phyloP scores from a whole-genome alignment of 306 rosid genomes.

The Pachyrhizus erosus region DNA sequence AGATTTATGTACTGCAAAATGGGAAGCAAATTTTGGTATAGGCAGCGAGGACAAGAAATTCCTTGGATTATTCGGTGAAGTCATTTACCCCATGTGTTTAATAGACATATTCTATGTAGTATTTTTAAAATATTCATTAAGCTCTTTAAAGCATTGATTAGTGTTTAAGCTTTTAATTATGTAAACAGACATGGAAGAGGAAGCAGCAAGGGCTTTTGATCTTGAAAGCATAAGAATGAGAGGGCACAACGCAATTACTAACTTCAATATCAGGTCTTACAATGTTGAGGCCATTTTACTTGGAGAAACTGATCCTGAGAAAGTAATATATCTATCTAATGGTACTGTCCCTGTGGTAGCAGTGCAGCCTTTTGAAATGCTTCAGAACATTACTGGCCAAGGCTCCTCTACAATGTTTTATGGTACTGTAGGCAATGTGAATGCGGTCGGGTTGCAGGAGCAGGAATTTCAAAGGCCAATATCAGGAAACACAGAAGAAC shows the following conservation, averaged over 20 bases:
- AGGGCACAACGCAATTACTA: constrained; percentile 34
- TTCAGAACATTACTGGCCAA: neutral
- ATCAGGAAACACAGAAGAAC: too few species aligned
- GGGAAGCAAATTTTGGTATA: neutral
- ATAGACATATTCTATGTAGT: neutral
- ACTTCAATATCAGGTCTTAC: constrained; percentile 17
- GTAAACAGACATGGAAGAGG: constrained; percentile 39
- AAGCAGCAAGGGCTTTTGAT: constrained; percentile 45
- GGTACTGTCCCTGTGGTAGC: neutral
- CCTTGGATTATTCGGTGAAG: constrained; percentile 30
- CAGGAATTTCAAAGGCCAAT: too few species aligned
- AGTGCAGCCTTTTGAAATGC: too few species aligned
- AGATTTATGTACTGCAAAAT: neutral
- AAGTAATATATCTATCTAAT: neutral
- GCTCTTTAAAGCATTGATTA: neutral
- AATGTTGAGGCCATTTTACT: neutral
- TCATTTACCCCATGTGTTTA: neutral
- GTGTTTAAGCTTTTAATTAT: neutral
- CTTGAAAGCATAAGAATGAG: constrained; percentile 27
- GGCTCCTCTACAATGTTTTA: neutral
- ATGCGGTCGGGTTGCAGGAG: too few species aligned
- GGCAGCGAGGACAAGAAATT: neutral
- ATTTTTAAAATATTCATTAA: neutral
- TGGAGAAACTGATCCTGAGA: neutral
- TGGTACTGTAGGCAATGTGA: too few species aligned